Conservation (phyloP, 495 filamentous ascomycete species). For the Aspergillus avenaceus region DNA sequence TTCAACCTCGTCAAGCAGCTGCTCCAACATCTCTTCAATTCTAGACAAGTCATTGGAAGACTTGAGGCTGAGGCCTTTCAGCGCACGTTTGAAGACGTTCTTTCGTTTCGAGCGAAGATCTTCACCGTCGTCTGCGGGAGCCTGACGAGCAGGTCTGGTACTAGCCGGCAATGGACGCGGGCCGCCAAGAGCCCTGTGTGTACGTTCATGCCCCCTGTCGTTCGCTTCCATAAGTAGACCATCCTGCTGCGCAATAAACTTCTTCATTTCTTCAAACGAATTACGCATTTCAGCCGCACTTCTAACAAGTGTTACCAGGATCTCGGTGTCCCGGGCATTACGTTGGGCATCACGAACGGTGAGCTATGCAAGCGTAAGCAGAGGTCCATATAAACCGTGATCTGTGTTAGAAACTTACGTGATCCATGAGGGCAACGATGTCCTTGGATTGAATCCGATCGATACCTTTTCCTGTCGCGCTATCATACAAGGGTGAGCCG, state of each 20-base stretch:
- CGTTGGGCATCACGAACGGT: conserved; percentile 96
- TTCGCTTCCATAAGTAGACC: conserved; percentile 76
- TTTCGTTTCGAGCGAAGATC: conserved; percentile 75
- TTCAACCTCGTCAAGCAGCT: conserved; percentile 87
- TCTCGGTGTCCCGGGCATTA: conserved; percentile 94
- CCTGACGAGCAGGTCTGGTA: conserved; percentile 44
- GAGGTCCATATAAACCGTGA: background rate
- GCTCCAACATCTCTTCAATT: conserved; percentile 94
- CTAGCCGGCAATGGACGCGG: conserved; percentile 77
- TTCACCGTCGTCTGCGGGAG: conserved; percentile 62
- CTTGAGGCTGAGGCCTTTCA: conserved; percentile 83
- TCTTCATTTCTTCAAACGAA: conserved; percentile 95
- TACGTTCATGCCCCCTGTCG: conserved; percentile 80
- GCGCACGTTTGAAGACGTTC: conserved; percentile 84
- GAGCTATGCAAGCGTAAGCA: conserved; percentile 51
- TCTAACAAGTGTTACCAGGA: conserved; percentile 87
- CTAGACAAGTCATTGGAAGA: conserved; percentile 81
- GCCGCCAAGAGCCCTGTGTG: conserved; percentile 76
- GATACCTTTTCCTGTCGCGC: conserved; percentile 81
- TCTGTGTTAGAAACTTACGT: conserved; percentile 49
- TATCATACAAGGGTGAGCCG: conserved; percentile 83
- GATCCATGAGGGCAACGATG: conserved; percentile 96
- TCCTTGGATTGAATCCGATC: conserved; percentile 95
- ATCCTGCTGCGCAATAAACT: conserved; percentile 81
- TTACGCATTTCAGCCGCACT: conserved; percentile 97